Base-by-base conservation (phyloP, 1,284 basidiomycete genomes). In the Amylostereum chailletii region DNA sequence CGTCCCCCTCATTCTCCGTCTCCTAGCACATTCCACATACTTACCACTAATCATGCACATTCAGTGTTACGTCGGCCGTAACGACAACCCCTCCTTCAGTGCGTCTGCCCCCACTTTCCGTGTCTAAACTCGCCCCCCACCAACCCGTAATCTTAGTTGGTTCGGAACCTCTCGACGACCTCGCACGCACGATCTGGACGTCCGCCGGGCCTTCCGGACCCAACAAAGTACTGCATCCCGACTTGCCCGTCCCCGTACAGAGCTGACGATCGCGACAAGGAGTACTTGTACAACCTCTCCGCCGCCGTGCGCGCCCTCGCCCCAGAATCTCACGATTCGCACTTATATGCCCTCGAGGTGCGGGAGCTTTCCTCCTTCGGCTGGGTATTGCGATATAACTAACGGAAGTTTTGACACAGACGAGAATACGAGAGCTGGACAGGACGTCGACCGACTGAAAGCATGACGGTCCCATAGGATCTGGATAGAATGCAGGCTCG, bases 201-300 rank as follows among this genome's bases (percentile, higher is more conserved):
- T 85, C 86, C 1, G 72, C 79, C 0, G 91, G 91, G 0, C 90
- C 90, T 0, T 92, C 90, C 0, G 92, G 92, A 0, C 76, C 69
- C 2, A 94, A 94, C 69, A 90, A 90, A 71, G 86, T 81, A 36
- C 30, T 36, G 1, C 46, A 37, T 39, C n/a, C n/a, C n/a, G 1
- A 19, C 19, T 19, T 19, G 19, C 19, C 19, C 19, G 19, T 7
- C 27, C 4, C 36, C 26, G 31, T 31, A 42, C 10, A 9, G 32
- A 4, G 19, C 30, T 34, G 40, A 6, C 7, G 5, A 10, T 46
- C 8, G 30, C 3, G 31, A 27, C 32, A 55, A 89, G 81, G 90
- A 93, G 42, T 94, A 94, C 59, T 67, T 93, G 3, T 90, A 84
- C 57, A 72, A 79, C 6, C 77, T 94, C 1, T 81, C 80, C 0